A percentile compares a stretch with the other conserved stretches of the same genome.
Evolutionary conservation across 2,329 filamentous ascomycete species (phyloP).

Genomic region (Neofusicoccum ribis): DNA sequence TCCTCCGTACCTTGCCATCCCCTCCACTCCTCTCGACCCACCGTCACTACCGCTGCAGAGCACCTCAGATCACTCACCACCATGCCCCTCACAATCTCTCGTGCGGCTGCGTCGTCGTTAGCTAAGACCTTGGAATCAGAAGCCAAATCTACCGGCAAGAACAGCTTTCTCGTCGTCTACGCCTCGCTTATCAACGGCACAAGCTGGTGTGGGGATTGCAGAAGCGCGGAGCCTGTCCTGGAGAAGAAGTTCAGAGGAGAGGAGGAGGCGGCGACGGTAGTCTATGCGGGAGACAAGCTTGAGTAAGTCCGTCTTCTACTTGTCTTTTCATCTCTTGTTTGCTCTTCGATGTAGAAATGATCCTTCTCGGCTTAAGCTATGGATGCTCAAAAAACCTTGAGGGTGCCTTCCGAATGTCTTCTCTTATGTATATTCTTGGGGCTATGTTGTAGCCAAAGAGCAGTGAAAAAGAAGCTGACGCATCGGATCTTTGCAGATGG

Average conservation of each 20-base stretch:
- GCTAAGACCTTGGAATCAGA: background rate
- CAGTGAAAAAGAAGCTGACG: background rate
- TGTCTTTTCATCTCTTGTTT: background rate
- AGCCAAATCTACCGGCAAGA: background rate
- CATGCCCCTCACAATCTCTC: background rate
- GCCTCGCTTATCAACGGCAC: background rate
- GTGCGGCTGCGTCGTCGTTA: background rate
- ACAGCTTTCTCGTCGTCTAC: conserved; percentile 1
- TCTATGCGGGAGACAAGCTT: background rate
- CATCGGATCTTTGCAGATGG: background rate
- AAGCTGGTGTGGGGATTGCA: conserved; percentile 9
- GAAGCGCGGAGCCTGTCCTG: background rate
- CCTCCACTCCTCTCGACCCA: no score
- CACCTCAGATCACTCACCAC: no score
- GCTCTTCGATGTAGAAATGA: no score
- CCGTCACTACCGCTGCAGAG: no score
- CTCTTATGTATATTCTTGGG: no score
- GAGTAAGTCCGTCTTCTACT: background rate
- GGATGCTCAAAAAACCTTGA: no score
- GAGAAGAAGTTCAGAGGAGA: background rate
- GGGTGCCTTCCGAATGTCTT: background rate
- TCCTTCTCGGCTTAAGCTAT: no score
- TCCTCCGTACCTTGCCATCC: no score
- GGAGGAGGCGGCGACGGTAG: background rate
- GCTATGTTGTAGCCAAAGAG: no score